Conservation (phyloP, 148 eudicot genomes). For the Silene latifolia region DNA sequence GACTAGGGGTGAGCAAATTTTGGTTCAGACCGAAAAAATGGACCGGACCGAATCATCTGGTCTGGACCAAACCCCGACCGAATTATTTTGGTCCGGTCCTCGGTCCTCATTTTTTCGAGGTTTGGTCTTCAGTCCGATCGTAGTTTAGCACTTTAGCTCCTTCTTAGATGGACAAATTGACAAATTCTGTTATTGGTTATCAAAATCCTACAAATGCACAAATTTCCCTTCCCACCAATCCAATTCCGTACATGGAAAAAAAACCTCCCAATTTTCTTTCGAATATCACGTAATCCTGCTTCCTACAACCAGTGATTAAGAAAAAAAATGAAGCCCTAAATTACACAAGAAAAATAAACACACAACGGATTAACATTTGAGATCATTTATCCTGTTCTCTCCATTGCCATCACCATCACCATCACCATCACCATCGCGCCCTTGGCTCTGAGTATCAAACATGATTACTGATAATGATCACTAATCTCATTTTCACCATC, state of each 20-base stretch:
- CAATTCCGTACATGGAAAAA: background rate
- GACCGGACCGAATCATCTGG: too few species aligned
- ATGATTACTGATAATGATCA: background rate
- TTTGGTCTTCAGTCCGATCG: too few species aligned
- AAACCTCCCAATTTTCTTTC: background rate
- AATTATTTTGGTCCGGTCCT: too few species aligned
- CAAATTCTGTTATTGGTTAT: too few species aligned
- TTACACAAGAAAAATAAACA: background rate
- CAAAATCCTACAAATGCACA: too few species aligned
- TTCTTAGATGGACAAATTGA: too few species aligned
- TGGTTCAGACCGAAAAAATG: too few species aligned
- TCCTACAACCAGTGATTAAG: background rate
- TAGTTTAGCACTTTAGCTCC: too few species aligned
- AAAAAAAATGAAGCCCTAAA: background rate
- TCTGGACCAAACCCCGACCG: too few species aligned
- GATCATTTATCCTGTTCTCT: background rate
- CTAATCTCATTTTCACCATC: constrained; percentile 21
- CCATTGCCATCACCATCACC: too few species aligned
- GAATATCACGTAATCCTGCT: background rate
- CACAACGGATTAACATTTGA: background rate
- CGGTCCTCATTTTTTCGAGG: too few species aligned
- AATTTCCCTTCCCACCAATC: background rate
- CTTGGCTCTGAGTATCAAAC: constrained; percentile 3
- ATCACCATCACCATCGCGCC: background rate
- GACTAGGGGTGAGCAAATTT: too few species aligned